Percentiles rank a stretch among this genome's conserved stretches.
Conservation (phyloP, 2,329 filamentous ascomycete species). For the Cytospora paraplurivora region DNA sequence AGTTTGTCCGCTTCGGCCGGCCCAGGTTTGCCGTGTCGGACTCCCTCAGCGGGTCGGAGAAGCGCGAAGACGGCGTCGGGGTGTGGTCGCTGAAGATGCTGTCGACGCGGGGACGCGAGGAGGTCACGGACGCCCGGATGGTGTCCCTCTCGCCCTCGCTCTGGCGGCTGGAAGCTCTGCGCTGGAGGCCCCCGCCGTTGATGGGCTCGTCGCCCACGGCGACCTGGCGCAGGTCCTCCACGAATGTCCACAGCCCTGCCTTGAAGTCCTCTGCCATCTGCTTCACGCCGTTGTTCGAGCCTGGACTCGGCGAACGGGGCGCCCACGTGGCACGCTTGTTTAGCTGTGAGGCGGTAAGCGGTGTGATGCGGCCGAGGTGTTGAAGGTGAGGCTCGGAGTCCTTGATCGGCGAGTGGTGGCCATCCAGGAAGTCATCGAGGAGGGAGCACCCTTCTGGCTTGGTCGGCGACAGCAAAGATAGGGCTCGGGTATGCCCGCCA, state of each 20-base stretch:
- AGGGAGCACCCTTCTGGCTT: constrained; percentile 50
- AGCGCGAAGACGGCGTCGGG: constrained; percentile 31
- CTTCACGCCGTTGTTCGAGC: constrained; percentile 53
- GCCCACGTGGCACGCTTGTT: constrained; percentile 64
- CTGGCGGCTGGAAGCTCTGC: constrained; percentile 23
- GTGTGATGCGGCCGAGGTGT: constrained; percentile 36
- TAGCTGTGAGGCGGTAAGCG: constrained; percentile 41
- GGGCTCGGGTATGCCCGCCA: constrained; percentile 62
- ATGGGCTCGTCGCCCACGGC: constrained; percentile 93
- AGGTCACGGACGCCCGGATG: constrained; percentile 46
- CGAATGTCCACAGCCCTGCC: constrained; percentile 88
- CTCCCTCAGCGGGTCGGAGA: constrained; percentile 22
- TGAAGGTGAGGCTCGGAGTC: constrained; percentile 36
- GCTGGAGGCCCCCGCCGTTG: constrained; percentile 47
- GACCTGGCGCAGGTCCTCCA: constrained; percentile 92
- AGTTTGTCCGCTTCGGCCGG: constrained; percentile 24
- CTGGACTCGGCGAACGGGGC: constrained; percentile 48
- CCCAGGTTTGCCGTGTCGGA: constrained; percentile 25
- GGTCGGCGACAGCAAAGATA: constrained; percentile 81
- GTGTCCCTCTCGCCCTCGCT: constrained; percentile 45
- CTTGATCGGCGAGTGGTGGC: constrained; percentile 42
- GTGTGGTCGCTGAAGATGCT: constrained; percentile 45
- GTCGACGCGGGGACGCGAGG: constrained; percentile 46
- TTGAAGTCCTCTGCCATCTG: constrained; percentile 89
- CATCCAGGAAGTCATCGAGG: constrained; percentile 48